Conservation (phyloP, 257 asterid genomes). For the Lycium ferocissimum region DNA sequence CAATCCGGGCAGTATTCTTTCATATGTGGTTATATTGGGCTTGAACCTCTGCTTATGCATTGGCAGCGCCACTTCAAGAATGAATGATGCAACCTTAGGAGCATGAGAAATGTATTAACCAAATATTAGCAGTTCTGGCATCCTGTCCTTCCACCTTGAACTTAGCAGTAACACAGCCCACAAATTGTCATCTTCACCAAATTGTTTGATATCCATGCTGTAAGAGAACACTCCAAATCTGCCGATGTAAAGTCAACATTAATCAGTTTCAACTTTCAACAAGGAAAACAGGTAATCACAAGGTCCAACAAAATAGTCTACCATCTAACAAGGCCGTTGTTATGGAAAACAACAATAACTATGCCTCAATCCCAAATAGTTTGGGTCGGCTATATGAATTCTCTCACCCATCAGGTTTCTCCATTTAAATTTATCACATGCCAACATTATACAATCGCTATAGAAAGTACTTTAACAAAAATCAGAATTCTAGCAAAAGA, state of each 20-base stretch:
- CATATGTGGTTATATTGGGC: background rate
- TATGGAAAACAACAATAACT: background rate
- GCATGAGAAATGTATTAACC: background rate
- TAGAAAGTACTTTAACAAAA: background rate
- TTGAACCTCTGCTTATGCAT: background rate
- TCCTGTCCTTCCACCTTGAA: background rate
- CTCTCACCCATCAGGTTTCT: background rate
- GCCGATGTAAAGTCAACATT: background rate
- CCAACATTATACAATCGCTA: background rate
- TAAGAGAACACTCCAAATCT: background rate
- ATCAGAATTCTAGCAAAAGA: background rate
- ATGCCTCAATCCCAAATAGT: background rate
- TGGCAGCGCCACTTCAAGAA: background rate
- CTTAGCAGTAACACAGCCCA: background rate
- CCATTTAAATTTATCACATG: background rate
- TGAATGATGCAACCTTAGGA: background rate
- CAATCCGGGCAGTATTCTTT: background rate
- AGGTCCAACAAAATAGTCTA: background rate
- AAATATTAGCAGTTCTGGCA: background rate
- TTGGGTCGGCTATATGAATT: background rate
- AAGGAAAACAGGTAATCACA: background rate
- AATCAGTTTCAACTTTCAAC: background rate
- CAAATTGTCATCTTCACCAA: background rate
- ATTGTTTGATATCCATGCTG: background rate
- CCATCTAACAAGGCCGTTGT: background rate